phyloP scores from a whole-genome alignment of 148 eudicot genomes.

The Amaranthus hypochondriacus region DNA sequence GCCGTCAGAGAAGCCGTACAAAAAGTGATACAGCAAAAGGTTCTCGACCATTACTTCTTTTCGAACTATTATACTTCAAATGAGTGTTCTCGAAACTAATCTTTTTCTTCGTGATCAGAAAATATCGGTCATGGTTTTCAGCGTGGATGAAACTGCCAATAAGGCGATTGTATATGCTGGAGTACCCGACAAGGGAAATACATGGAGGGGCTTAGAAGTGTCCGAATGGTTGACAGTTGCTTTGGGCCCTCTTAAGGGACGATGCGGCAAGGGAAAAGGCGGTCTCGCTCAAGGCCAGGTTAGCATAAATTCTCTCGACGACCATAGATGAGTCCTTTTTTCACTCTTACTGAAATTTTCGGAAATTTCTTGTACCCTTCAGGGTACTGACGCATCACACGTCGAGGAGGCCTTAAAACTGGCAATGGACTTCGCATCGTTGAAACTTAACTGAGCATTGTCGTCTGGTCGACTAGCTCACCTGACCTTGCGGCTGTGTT shows the following conservation, averaged over 20 bases:
- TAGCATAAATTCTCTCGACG: constrained; percentile 14
- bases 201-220: constrained; percentile 70
- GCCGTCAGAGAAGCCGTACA: constrained; percentile 83
- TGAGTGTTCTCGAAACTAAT: not conserved
- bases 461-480: not conserved
- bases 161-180: constrained; percentile 92
- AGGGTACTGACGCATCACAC: constrained; percentile 66
- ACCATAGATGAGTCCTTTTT: not conserved
- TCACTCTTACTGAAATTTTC: not conserved
- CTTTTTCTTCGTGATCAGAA: constrained; percentile 39
- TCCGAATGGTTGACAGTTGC: constrained; percentile 72
- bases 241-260: constrained; percentile 60
- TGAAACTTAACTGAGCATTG: constrained; percentile 46
- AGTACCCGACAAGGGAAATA: constrained; percentile 66
- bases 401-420: constrained; percentile 57
- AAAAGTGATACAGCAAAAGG: constrained; percentile 81
- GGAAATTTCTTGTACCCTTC: constrained; percentile 11
- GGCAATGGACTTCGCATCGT: constrained; percentile 61
- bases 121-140: constrained; percentile 73
- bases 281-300: constrained; percentile 96
- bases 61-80: not conserved
- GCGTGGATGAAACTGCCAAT: constrained; percentile 62
- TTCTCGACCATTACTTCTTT: constrained; percentile 14
- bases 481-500: not conserved
- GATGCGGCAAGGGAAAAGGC: constrained; percentile 83